A percentile compares a stretch with the other conserved stretches of the same genome.
phyloP scores from a whole-genome alignment of 2,329 filamentous ascomycete genomes.

The Aspergillus alliaceus region DNA sequence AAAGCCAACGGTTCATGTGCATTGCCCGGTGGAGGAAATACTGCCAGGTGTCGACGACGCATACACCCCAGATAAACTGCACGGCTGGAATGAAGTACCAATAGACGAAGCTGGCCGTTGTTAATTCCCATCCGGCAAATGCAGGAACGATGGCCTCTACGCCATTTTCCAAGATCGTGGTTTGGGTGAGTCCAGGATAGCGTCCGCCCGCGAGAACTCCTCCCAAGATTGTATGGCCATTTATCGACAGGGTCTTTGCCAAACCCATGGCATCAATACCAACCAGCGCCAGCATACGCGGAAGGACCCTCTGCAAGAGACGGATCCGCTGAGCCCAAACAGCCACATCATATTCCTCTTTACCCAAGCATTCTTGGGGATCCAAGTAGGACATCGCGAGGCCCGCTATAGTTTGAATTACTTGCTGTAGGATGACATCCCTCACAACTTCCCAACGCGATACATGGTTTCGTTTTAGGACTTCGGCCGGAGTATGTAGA shows the following conservation, averaged over 20 bases:
- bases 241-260: conserved; percentile 69
- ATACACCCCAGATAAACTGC: conserved; percentile 73
- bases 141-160: conserved; percentile 58
- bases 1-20: conserved; percentile 97
- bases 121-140: conserved; percentile 82
- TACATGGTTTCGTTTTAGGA: conserved; percentile 82
- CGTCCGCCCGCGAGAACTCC: conserved; percentile 75
- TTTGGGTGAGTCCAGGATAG: conserved; percentile 70
- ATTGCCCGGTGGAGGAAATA: conserved; percentile 96
- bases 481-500: conserved; percentile 90
- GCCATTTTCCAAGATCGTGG: conserved; percentile 53
- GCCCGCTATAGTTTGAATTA: conserved; percentile 78
- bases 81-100: conserved; percentile 71
- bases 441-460: conserved; percentile 80
- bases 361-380: conserved; percentile 70
- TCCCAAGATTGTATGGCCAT: conserved; percentile 70
- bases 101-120: conserved; percentile 75
- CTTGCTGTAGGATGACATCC: conserved; percentile 88
- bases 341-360: conserved; percentile 80
- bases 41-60: conserved; percentile 92
- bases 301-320: conserved; percentile 74
- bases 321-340: conserved; percentile 85
- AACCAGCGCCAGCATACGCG: conserved; percentile 66
- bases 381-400: conserved; percentile 70
- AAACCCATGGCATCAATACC: conserved; percentile 76